Evolutionary conservation across 2,329 filamentous ascomycete genomes (phyloP).

Genomic region (Calonectria montana): DNA sequence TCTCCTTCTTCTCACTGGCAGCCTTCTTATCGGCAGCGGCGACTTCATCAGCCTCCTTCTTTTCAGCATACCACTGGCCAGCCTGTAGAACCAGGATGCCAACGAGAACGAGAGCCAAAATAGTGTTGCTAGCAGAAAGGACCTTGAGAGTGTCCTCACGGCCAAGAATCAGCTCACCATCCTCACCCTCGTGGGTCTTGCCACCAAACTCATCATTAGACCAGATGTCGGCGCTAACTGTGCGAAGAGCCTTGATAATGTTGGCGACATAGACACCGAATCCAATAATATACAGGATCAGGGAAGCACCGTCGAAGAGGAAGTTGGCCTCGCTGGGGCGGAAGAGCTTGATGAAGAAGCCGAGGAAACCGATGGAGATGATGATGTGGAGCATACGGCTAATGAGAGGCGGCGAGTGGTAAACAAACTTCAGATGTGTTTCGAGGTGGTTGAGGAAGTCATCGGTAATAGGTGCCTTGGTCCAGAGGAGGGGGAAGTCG

Average conservation of each 20-base stretch:
- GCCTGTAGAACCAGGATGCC: constrained; percentile 94
- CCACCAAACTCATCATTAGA: constrained; percentile 53
- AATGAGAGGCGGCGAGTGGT: constrained; percentile 92
- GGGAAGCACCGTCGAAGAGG: constrained; percentile 88
- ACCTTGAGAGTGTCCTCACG: constrained; percentile 93
- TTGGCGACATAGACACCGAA: constrained; percentile 95
- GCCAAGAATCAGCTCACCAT: constrained; percentile 76
- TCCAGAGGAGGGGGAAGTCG: constrained; percentile 91
- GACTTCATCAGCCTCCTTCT: constrained; percentile 87
- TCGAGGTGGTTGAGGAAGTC: constrained; percentile 88
- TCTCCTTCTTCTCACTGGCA: constrained; percentile 45
- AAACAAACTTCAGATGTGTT: constrained; percentile 88
- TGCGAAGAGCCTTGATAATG: constrained; percentile 92
- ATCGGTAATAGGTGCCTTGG: constrained; percentile 70
- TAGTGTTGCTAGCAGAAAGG: constrained; percentile 93
- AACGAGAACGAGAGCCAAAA: constrained; percentile 90
- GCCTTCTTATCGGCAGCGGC: constrained; percentile 66
- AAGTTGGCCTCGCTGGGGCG: constrained; percentile 93
- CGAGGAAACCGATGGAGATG: constrained; percentile 85
- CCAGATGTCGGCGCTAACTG: constrained; percentile 80
- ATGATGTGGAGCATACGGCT: constrained; percentile 94
- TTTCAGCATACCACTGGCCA: constrained; percentile 98
- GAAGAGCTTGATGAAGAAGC: constrained; percentile 96
- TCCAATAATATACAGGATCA: constrained; percentile 86
- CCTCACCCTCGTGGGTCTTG: constrained; percentile 52